Percentiles rank a stretch among this genome's conserved stretches.
These are phyloP conservation scores for Candida michaelii DNA, from an alignment of 805 yeast genomes.

Conservation along the genomic window DNA sequence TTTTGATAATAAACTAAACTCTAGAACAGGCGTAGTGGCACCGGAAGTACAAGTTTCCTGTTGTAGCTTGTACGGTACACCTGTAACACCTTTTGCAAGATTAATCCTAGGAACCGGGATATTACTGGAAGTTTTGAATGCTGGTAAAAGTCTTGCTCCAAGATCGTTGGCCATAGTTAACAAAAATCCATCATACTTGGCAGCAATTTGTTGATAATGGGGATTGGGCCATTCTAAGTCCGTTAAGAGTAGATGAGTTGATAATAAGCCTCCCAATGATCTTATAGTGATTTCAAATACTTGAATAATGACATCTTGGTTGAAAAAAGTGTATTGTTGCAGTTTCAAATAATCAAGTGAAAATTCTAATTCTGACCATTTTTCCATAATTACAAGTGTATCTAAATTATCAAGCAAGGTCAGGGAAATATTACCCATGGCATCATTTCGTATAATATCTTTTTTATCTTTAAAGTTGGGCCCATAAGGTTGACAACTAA, in stretches of 20 bases:
- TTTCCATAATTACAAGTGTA: conserved; percentile 71
- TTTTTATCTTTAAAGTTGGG: conserved; percentile 55
- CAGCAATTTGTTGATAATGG: conserved; percentile 35
- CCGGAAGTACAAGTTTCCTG: conserved; percentile 85
- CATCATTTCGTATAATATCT: conserved; percentile 72
- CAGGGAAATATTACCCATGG: conserved; percentile 77
- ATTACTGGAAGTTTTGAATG: conserved; percentile 62
- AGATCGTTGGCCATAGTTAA: conserved; percentile 69
- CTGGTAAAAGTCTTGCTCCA: conserved; percentile 68
- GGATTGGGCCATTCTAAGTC: conserved; percentile 19
- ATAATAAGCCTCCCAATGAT: conserved; percentile 75
- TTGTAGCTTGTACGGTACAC: conserved; percentile 44
- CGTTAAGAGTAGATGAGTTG: conserved; percentile 61
- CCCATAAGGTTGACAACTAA: conserved; percentile 66
- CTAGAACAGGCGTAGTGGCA: conserved; percentile 79
- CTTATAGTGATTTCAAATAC: conserved; percentile 87
- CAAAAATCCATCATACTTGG: conserved; percentile 68
- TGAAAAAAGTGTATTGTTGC: conserved; percentile 49
- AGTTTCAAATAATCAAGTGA: conserved; percentile 29
- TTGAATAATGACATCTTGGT: conserved; percentile 71
- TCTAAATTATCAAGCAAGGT: conserved; percentile 81
- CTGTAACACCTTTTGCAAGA: conserved; percentile 50
- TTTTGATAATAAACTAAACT: conserved; percentile 71
- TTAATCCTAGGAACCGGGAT: conserved; percentile 84
- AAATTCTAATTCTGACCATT: conserved; percentile 50